Evolutionary conservation across 129 eudicot genomes (phyloP).

Genomic region (Arctium lappa): DNA sequence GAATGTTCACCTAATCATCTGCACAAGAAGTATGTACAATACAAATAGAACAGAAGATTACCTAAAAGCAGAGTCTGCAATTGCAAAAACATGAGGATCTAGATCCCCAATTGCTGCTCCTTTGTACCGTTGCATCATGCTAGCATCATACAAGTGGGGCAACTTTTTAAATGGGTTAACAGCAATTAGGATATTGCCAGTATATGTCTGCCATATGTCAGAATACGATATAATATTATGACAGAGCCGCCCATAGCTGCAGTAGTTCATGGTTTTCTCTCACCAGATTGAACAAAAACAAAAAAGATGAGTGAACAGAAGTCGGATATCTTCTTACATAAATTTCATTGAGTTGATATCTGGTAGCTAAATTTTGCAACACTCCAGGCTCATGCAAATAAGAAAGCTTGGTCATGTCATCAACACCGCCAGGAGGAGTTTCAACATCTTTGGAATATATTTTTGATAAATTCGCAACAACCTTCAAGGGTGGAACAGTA

Average conservation of each 20-base stretch:
- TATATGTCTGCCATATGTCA: constrained; percentile 87
- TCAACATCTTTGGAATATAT: constrained; percentile 75
- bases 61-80: constrained; percentile 96
- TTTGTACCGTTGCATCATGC: constrained; percentile 92
- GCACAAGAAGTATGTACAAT: constrained; percentile 6
- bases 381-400: constrained; percentile 98
- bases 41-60: constrained; percentile 23
- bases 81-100: constrained; percentile 97
- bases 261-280: constrained; percentile 44
- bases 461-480: constrained; percentile 48
- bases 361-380: constrained; percentile 77
- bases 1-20: constrained; percentile 13
- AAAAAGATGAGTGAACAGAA: constrained; percentile 1
- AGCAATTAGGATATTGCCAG: constrained; percentile 94
- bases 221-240: constrained; percentile 49
- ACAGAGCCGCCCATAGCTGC: constrained; percentile 53
- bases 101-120: constrained; percentile 85
- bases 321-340: constrained; percentile 59
- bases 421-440: constrained; percentile 81
- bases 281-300: constrained; percentile 29
- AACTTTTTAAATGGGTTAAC: constrained; percentile 95
- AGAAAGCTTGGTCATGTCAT: constrained; percentile 92
- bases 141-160: constrained; percentile 71
- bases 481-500: constrained; percentile 29
- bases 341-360: constrained; percentile 93